Percentiles rank a stretch among this genome's conserved stretches.
phyloP scores from a whole-genome alignment of 306 rosid genomes.

The Trichosanthes truncata region DNA sequence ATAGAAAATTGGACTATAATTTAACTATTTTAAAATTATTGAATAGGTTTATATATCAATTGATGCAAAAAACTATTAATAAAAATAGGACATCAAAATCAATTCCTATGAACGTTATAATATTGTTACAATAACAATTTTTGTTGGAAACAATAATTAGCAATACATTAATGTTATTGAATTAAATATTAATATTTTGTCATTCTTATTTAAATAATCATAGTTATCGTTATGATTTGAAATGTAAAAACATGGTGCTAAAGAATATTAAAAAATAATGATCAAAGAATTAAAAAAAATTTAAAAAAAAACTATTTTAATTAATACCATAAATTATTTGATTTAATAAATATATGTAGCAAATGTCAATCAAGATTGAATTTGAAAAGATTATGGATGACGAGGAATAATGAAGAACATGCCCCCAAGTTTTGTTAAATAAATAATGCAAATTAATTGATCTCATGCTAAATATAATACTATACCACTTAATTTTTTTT shows the following conservation, averaged over 20 bases:
- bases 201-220: not conserved
- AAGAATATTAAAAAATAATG: not conserved
- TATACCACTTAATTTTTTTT: too few relatives aligned
- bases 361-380: not conserved
- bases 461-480: not conserved
- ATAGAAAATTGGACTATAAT: too few relatives aligned
- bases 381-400: not conserved
- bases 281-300: not conserved
- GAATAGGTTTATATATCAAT: too few relatives aligned
- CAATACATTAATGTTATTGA: not conserved
- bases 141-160: too few relatives aligned
- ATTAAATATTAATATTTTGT: not conserved
- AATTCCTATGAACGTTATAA: too few relatives aligned
- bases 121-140: too few relatives aligned
- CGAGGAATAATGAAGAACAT: not conserved
- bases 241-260: not conserved
- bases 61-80: too few relatives aligned
- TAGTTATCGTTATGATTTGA: not conserved
- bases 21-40: too few relatives aligned
- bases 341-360: not conserved
- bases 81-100: too few relatives aligned
- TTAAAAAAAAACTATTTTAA: not conserved
- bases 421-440: not conserved
- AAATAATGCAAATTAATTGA: not conserved
- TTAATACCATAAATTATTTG: not conserved